Base-by-base conservation (phyloP, 345 rosid species). In the Populus deltoides region DNA sequence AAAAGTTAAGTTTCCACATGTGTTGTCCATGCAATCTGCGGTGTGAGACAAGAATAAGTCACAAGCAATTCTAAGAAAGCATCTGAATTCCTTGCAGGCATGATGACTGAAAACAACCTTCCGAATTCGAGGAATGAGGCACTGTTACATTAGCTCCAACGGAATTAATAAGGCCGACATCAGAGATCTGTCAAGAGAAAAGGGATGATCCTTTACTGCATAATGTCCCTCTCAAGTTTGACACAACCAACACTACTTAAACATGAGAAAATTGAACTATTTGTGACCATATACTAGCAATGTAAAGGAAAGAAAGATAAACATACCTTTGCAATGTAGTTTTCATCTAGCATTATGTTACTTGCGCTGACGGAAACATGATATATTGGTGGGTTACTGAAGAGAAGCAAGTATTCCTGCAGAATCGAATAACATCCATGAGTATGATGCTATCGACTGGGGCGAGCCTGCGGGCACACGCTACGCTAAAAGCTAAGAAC, bases 371-470 rank as follows among this genome's bases (percentile, higher is more conserved):
- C 76, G 75, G 98, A 92, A 75, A 93, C 92, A 73, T 83, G 90
- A 80, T 87, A 88, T 16, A 86, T 75, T 16, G 91, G 91, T 49
- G 90, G 92, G 59, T 87, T 89, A 74, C 90, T 90, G 86, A 92
- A 96, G 74, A 92, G 86, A 73, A 93, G 86, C 85, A 93, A 77
- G 81, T 96, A 96, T 70, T 96, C 98, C 99, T 96, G 94, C 84
- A 79, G 59, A 75, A 36, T 41, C 69, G 57, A 55, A 47, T 49
- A n/a, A n/a, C n/a, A 68, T 65, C 36, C 69, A 41, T 57, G 8
- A 41, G 7, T 1, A 2, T 4, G 25, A 36, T 11, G 11, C 27
- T 16, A 45, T 5, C 1, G 29, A 38, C 27, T 43, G 36, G 10
- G 24, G 24, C 22, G 12, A 24, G 9, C 57, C 17, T 10, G 25